phyloP scores from a whole-genome alignment of 768 basidiomycete species.

The Phanerochaete sordida region DNA sequence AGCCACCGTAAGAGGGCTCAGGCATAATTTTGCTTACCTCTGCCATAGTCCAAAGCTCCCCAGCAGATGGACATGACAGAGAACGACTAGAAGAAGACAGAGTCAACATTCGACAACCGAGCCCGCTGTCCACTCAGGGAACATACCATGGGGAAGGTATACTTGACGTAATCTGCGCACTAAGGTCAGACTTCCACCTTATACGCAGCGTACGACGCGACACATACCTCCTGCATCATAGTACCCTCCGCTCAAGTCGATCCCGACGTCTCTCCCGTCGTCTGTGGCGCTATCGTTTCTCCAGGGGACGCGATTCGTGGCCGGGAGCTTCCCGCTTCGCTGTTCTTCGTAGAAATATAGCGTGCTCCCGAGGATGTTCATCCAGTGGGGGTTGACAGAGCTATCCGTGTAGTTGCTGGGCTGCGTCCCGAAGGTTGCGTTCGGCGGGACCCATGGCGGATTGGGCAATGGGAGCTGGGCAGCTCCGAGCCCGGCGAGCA shows the following conservation, averaged over 20 bases:
- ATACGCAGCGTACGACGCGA: neutral
- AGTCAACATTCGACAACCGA: neutral
- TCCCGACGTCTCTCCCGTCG: conserved; percentile 70
- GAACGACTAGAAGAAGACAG: conserved; percentile 51
- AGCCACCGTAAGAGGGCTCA: neutral
- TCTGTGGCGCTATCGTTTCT: conserved; percentile 74
- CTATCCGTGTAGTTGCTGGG: conserved; percentile 19
- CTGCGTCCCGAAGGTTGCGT: conserved; percentile 49
- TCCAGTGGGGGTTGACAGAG: conserved; percentile 76
- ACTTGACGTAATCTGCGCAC: conserved; percentile 76
- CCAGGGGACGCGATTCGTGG: conserved; percentile 77
- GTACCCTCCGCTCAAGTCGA: conserved; percentile 85
- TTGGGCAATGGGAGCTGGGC: conserved; percentile 64
- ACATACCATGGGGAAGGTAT: conserved; percentile 76
- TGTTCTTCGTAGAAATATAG: conserved; percentile 93
- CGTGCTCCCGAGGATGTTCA: conserved; percentile 71
- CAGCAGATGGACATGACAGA: conserved; percentile 85
- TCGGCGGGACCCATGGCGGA: conserved; percentile 63
- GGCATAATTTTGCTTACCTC: conserved; percentile 44
- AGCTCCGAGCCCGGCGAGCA: conserved; percentile 3
- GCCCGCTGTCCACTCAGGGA: neutral
- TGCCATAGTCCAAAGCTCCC: conserved; percentile 83
- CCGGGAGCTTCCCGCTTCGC: conserved; percentile 70
- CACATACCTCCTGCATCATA: conserved; percentile 86
- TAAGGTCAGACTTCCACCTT: neutral